Percentiles rank a stretch among this genome's conserved stretches.
These are phyloP conservation scores for Eucalyptus curtisii DNA, from an alignment of 345 rosid species.

Conservation along the genomic window DNA sequence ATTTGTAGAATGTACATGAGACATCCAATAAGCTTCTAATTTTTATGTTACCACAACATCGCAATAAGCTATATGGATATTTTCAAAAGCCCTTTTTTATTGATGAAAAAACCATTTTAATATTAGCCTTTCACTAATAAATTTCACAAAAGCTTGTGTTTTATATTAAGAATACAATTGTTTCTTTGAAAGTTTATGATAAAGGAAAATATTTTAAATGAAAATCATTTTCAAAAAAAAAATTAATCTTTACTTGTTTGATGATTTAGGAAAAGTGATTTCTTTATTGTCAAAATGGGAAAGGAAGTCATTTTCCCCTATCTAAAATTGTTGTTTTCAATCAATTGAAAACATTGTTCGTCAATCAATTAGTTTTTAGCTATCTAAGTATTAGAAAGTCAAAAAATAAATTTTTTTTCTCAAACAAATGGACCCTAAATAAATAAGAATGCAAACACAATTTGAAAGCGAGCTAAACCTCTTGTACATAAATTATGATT, in stretches of 20 bases:
- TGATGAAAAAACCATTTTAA: accelerated
- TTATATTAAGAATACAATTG: neutral
- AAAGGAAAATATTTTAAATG: neutral
- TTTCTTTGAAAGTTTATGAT: too few species aligned
- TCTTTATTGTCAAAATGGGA: neutral
- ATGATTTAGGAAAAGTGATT: accelerated
- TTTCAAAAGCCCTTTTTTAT: neutral
- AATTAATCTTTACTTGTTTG: accelerated
- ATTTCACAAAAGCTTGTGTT: neutral
- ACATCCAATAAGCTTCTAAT: too few species aligned
- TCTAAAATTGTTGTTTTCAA: too few species aligned
- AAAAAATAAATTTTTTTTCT: too few species aligned
- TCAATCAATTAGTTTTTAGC: too few species aligned
- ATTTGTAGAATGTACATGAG: accelerated
- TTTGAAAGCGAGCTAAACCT: neutral
- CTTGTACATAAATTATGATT: neutral
- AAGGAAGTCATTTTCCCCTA: neutral
- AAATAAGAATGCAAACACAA: neutral
- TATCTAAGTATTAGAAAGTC: too few species aligned
- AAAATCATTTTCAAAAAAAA: too few species aligned
- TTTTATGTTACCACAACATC: too few species aligned
- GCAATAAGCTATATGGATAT: too few species aligned
- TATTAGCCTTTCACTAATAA: neutral
- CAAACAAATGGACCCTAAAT: neutral
- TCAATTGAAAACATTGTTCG: neutral